Base-by-base conservation (phyloP, 1,139 yeast genomes). In the Zygosaccharomyces sapae region DNA sequence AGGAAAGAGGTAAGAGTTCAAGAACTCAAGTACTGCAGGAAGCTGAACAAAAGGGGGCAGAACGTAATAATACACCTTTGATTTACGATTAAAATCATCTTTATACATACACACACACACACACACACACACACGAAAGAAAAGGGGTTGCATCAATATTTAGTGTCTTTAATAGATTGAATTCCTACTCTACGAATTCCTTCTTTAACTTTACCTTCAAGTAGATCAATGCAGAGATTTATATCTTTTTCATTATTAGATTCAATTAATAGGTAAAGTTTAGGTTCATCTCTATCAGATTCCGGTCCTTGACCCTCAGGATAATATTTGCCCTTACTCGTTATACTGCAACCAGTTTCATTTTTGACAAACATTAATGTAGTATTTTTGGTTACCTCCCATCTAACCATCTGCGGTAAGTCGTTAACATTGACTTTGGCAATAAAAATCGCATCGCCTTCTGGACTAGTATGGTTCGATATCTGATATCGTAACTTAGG, bases 371-470 rank as follows among this genome's bases (percentile, higher is more conserved):
- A 79, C 2, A 79, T 68, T 44, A 86, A 72, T 40, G 79, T 81
- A 2, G 83, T 83, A 29, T 85, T 75, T 52, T 84, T 82, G 3
- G 90, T 82, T 4, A 86, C 90, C 44, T 76, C 76, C 94, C 95
- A 84, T 56, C 98, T 72, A 0, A 90, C 92, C 39, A 77, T 74
- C 59, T 86, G 92, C 0, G 97, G 96, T 27, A 86, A 72, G 61
- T 92, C 97, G 58, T 92, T 92, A 55, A 90, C 83, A 44, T 80
- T 79, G 47, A 92, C 74, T 36, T 80, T 76, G 0, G 96, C 84
- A 57, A 82, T 85, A 69, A 73, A 87, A 25, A 79, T 76, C 24
- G 83, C 76, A 20, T 75, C 70, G 52, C 83, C 89, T 0, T 88
- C 84, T 0, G 72, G 67, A 34, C 59, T 56, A 2, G 53, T 58